These are phyloP conservation scores for Lactarius sanguifluus DNA, from an alignment of 768 basidiomycete species.

Conservation along the genomic window DNA sequence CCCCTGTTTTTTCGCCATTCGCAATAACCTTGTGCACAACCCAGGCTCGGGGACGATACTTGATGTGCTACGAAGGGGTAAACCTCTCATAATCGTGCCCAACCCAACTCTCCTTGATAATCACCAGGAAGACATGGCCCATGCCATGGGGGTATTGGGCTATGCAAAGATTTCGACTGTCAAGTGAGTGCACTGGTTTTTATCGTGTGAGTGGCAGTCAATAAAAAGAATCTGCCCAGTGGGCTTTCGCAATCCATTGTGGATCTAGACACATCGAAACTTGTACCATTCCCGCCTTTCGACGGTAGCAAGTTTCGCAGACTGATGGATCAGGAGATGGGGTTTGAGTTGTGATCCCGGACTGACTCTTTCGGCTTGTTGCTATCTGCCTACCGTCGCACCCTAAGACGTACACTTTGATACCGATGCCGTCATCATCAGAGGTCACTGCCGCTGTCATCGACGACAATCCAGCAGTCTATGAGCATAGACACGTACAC, in stretches of 20 bases:
- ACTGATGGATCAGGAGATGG: constrained; percentile 78
- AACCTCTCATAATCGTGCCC: constrained; percentile 82
- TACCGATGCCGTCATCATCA: constrained; percentile 38
- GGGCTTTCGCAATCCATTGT: constrained; percentile 55
- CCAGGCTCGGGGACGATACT: constrained; percentile 94
- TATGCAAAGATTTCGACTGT: constrained; percentile 59
- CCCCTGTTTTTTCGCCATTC: not conserved
- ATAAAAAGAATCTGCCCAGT: constrained; percentile 36
- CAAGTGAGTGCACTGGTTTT: constrained; percentile 48
- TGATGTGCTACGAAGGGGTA: constrained; percentile 73
- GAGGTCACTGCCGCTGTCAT: constrained; percentile 37
- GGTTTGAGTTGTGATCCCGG: constrained; percentile 42
- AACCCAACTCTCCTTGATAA: constrained; percentile 88
- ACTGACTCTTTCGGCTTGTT: constrained; percentile 1
- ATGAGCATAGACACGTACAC: constrained; percentile 80
- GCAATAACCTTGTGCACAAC: constrained; percentile 3
- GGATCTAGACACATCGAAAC: constrained; percentile 43
- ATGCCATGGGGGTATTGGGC: constrained; percentile 55
- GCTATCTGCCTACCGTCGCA: not conserved
- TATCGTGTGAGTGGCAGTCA: not conserved
- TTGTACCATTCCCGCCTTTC: constrained; percentile 65
- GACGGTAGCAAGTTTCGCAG: constrained; percentile 65
- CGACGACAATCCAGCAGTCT: constrained; percentile 51
- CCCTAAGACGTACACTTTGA: not conserved
- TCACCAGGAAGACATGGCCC: constrained; percentile 89